These are phyloP conservation scores for Hypoxylon sp. DNA, from an alignment of 2,329 filamentous ascomycete species.

Conservation along the genomic window DNA sequence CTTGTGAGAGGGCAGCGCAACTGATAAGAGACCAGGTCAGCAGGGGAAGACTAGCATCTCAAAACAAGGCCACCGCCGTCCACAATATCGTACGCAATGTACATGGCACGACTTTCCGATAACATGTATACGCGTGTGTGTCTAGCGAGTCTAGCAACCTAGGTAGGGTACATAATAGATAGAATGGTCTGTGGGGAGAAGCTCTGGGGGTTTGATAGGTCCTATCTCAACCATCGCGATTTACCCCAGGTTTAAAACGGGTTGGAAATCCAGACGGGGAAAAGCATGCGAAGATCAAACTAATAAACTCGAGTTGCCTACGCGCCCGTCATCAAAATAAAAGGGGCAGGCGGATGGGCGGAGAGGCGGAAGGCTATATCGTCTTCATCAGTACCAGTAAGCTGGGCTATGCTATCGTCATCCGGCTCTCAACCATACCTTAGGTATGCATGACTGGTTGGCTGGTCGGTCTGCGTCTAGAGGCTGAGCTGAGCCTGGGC, in stretches of 20 bases:
- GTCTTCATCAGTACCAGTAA: conserved; percentile 9
- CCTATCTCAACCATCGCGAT: conserved; percentile 29
- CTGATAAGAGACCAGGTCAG: conserved; percentile 27
- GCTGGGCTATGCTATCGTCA: conserved; percentile 26
- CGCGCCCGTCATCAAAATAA: conserved; percentile 2
- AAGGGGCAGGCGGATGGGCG: background rate
- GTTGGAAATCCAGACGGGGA: conserved; percentile 25
- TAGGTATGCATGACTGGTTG: background rate
- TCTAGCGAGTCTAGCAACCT: conserved; percentile 1
- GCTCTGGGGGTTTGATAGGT: conserved; percentile 40
- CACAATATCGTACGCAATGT: conserved; percentile 16
- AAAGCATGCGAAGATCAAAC: conserved; percentile 27
- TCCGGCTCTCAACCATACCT: conserved; percentile 8
- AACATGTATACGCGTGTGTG: conserved; percentile 15
- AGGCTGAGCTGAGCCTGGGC: conserved; percentile 24
- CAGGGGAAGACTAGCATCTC: conserved; percentile 19
- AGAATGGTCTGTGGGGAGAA: conserved; percentile 45
- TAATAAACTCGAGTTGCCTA: conserved; percentile 8
- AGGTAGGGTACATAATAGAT: conserved; percentile 1
- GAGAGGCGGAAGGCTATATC: background rate
- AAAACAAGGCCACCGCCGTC: conserved; percentile 18
- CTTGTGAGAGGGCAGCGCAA: conserved; percentile 22
- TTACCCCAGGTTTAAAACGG: conserved; percentile 47
- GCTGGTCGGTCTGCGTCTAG: conserved; percentile 14
- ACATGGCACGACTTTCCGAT: conserved; percentile 23